phyloP scores from a whole-genome alignment of 2,329 filamentous ascomycete species.

The Fusarium xyrophilum region DNA sequence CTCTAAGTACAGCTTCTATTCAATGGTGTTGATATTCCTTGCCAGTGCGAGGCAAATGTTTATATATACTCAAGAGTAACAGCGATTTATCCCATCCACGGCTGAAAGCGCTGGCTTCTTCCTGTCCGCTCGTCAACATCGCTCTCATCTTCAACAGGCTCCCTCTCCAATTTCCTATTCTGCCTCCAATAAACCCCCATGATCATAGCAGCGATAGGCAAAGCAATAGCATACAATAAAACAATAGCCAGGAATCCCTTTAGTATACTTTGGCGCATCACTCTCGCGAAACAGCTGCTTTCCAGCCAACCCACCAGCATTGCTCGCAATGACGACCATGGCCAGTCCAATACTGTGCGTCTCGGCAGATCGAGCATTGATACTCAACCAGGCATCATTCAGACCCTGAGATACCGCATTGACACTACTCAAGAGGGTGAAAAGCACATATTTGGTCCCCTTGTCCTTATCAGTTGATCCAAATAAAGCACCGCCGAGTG shows the following conservation, averaged over 20 bases:
- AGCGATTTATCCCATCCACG: not conserved
- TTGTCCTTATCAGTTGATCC: constrained; percentile 4
- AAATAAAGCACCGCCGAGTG: constrained; percentile 29
- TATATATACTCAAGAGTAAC: not conserved
- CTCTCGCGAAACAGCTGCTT: constrained; percentile 35
- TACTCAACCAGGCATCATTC: constrained; percentile 39
- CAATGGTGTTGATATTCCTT: fast-evolving
- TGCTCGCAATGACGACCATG: constrained; percentile 37
- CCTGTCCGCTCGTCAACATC: not conserved
- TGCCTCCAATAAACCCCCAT: constrained; percentile 36
- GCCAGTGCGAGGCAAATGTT: not conserved
- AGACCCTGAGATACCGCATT: constrained; percentile 35
- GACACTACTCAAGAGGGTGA: constrained; percentile 27
- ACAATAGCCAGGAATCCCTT: constrained; percentile 31
- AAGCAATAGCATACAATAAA: constrained; percentile 19
- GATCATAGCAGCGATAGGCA: constrained; percentile 23
- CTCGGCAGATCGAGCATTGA: constrained; percentile 24
- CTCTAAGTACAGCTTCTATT: fast-evolving
- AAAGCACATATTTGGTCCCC: constrained; percentile 32
- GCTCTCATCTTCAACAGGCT: not conserved
- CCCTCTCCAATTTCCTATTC: constrained; percentile 23
- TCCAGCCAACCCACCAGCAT: constrained; percentile 35
- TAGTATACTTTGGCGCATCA: constrained; percentile 31
- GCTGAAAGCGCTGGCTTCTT: not conserved
- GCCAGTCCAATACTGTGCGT: constrained; percentile 36